Percentiles rank a stretch among this genome's conserved stretches.
Conservation (phyloP, 352 stramenopile species). For the Globisporangium mamillatum region DNA sequence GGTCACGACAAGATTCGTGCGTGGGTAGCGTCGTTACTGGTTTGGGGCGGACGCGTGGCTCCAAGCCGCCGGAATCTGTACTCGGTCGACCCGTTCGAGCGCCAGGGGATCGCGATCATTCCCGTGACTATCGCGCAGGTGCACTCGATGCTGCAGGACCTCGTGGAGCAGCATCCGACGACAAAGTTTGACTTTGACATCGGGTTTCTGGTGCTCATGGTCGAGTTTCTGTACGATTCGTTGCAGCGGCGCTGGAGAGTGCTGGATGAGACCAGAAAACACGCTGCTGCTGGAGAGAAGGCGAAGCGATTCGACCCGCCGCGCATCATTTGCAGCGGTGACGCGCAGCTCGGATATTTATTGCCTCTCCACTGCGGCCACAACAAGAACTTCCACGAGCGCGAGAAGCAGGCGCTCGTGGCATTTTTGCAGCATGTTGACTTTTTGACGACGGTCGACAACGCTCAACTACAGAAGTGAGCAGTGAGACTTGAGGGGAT, state of each 20-base stretch:
- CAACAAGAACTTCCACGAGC: constrained; percentile 81
- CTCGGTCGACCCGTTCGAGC: constrained; percentile 65
- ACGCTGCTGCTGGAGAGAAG: constrained; percentile 15
- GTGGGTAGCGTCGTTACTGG: constrained; percentile 71
- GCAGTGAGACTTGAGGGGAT: not conserved
- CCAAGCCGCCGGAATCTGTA: constrained; percentile 25
- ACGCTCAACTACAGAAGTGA: not conserved
- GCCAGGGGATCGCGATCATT: constrained; percentile 62
- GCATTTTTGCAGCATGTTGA: constrained; percentile 48
- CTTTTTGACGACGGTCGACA: constrained; percentile 22
- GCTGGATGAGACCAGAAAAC: constrained; percentile 29
- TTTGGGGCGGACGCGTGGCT: constrained; percentile 63
- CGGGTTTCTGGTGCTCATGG: constrained; percentile 59
- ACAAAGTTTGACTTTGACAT: constrained; percentile 79
- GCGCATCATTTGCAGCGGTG: constrained; percentile 32
- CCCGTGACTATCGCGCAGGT: constrained; percentile 59
- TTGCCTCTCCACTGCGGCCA: constrained; percentile 80
- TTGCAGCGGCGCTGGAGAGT: constrained; percentile 54
- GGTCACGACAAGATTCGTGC: constrained; percentile 79
- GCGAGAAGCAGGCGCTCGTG: constrained; percentile 66
- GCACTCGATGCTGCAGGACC: constrained; percentile 42
- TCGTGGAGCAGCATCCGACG: constrained; percentile 55
- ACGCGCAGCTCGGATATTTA: constrained; percentile 47
- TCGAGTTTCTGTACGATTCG: constrained; percentile 75
- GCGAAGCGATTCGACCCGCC: constrained; percentile 10